These are phyloP conservation scores for Penicillium dipodomyicola DNA, from an alignment of 495 filamentous ascomycete genomes.

Conservation along the genomic window DNA sequence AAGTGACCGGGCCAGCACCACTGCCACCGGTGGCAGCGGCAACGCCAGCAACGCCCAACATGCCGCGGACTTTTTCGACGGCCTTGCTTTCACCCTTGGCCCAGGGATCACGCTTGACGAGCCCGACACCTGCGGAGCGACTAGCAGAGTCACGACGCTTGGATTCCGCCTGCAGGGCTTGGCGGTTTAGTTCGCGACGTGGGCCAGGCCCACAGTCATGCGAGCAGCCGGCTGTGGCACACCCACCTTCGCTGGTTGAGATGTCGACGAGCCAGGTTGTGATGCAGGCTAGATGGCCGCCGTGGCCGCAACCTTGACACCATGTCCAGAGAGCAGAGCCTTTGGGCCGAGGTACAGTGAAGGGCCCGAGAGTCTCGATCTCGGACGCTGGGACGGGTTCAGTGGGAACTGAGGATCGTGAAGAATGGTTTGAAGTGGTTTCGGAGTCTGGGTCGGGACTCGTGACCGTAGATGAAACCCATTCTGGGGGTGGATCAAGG, in stretches of 20 bases:
- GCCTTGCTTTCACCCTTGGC: slow-evolving; percentile 43
- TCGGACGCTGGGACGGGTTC: slow-evolving; percentile 32
- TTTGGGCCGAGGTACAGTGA: slow-evolving; percentile 27
- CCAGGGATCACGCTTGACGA: slow-evolving; percentile 47
- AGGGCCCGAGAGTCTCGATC: slow-evolving; percentile 20
- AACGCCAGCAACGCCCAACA: slow-evolving; percentile 38
- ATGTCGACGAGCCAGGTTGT: slow-evolving; percentile 60
- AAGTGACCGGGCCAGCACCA: slow-evolving; percentile 24
- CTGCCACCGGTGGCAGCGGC: slow-evolving; percentile 24
- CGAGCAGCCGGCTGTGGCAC: slow-evolving; percentile 68
- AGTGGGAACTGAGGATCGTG: slow-evolving; percentile 32
- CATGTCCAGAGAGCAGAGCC: slow-evolving; percentile 58
- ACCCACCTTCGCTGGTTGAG: slow-evolving; percentile 63
- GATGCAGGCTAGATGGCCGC: slow-evolving; percentile 69
- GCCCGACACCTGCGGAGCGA: slow-evolving; percentile 35
- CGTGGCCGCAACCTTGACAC: slow-evolving; percentile 74
- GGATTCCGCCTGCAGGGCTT: slow-evolving; percentile 33
- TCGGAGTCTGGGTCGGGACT: slow-evolving; percentile 21
- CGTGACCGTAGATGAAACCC: slow-evolving; percentile 31
- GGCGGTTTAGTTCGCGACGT: slow-evolving; percentile 49
- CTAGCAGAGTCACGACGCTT: slow-evolving; percentile 39
- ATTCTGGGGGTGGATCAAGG: slow-evolving; percentile 50
- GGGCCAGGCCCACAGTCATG: slow-evolving; percentile 69
- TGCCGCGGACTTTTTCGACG: slow-evolving; percentile 48
- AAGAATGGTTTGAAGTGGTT: slow-evolving; percentile 26